Evolutionary conservation across 1,284 basidiomycete species (phyloP), one percentile per base, ranked within the genome.

Genomic region (Waitea zeae): DNA sequence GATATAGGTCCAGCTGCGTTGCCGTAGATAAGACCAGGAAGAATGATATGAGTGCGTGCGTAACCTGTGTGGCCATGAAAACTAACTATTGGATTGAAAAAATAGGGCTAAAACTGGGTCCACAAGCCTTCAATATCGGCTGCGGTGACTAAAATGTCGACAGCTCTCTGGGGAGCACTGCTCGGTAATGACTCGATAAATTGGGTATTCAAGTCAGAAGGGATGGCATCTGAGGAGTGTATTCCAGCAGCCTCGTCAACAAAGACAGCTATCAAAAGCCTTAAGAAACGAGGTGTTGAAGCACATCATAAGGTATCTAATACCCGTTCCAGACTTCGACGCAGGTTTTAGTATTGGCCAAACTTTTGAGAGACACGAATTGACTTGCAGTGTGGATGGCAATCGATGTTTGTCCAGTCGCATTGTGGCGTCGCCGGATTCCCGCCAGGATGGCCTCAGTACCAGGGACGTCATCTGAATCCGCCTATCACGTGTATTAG

Each of bases 301-400:
- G n/a, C n/a, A n/a, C n/a, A n/a, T n/a, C n/a, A n/a, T 17, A 68
- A 38, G 13, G 61, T 56, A 56, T 56, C 59, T 33, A 62, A 62
- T 17, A 62, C 63, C 20, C 61, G 64, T 61, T 67, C 38, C 6
- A 12, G 20, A 19, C 13, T 27, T n/a, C 9, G 13, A 36, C 24
- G 12, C 26, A 20, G n/a, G 19, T 9, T 11, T 18, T 2, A 33
- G 26, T 31, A 13, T 11, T 19, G 17, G n/a, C 17, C 17, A 15
- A 28, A 20, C 13, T n/a, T 13, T n/a, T 28, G 34, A 11, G 32
- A 12, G 6, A 12, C 5, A 7, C 14, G 2, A 18, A 29, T 9
- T 26, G 3, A 49, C 62, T 41, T 39, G 70, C 68, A 0, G 67
- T 69, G 35, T 73, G 68, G 17, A 73, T 69, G 12, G 65, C 46